phyloP scores from a whole-genome alignment of 805 yeast species.

The Pichia paraexigua region DNA sequence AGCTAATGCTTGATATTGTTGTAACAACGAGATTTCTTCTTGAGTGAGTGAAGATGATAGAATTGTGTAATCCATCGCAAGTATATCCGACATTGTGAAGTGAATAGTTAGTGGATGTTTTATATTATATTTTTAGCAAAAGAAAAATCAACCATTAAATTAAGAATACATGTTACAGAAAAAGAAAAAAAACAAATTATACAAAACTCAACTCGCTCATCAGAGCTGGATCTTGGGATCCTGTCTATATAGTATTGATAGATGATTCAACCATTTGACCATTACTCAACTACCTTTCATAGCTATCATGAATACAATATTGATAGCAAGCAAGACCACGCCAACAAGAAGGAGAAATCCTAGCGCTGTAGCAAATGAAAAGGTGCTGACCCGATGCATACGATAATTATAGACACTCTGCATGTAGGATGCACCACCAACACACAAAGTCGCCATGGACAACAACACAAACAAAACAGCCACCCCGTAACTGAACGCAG shows the following conservation, averaged over 20 bases:
- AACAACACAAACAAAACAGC: constrained; percentile 30
- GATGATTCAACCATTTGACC: no score
- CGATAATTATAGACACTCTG: constrained; percentile 38
- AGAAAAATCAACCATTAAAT: background rate
- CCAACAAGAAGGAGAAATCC: constrained; percentile 20
- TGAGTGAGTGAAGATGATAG: constrained; percentile 1
- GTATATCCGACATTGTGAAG: constrained; percentile 5
- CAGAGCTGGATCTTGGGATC: background rate
- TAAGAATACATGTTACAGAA: background rate
- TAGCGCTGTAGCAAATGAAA: constrained; percentile 22
- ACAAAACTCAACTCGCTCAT: background rate
- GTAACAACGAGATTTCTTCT: constrained; percentile 30
- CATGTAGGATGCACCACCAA: constrained; percentile 36
- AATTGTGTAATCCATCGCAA: constrained; percentile 2
- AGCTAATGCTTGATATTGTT: constrained; percentile 33
- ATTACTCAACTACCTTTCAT: background rate
- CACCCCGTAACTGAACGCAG: constrained; percentile 18
- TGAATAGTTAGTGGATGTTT: background rate
- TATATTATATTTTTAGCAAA: background rate
- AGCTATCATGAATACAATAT: constrained; percentile 8
- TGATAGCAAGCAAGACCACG: constrained; percentile 5
- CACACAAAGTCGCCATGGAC: constrained; percentile 31
- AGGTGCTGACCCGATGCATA: constrained; percentile 32
- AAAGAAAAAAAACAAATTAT: background rate
- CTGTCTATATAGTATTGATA: no score